These are phyloP conservation scores for Spathaspora sp. DNA, from an alignment of 805 yeast genomes.

Conservation along the genomic window DNA sequence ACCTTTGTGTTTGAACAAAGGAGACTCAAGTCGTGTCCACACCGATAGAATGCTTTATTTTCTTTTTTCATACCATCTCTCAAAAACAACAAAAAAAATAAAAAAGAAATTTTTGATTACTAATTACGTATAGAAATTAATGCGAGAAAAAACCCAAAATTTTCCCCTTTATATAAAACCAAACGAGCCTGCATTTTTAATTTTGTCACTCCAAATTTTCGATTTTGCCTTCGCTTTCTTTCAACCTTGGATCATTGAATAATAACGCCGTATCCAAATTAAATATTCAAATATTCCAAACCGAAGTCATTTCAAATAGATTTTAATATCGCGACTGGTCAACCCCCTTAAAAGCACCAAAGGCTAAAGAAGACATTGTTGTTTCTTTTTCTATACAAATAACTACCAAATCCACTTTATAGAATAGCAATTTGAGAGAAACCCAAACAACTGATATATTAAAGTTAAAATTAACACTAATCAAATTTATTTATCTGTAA, in stretches of 20 bases:
- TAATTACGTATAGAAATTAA: constrained; percentile 1
- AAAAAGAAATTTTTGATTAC: constrained; percentile 2
- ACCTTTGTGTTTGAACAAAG: not conserved
- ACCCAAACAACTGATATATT: too few relatives aligned
- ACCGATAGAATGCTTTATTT: not conserved
- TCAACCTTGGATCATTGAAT: not conserved
- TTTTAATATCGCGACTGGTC: too few relatives aligned
- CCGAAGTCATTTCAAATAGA: not conserved
- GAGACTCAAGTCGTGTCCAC: not conserved
- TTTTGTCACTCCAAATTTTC: not conserved
- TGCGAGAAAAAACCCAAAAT: not conserved
- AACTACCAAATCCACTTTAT: not conserved
- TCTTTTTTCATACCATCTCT: not conserved
- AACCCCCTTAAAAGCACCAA: not conserved
- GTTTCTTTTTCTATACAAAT: too few relatives aligned
- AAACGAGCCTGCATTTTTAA: not conserved
- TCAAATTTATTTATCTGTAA: not conserved
- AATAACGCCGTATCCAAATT: not conserved
- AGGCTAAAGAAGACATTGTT: too few relatives aligned
- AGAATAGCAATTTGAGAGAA: too few relatives aligned
- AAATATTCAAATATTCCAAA: not conserved
- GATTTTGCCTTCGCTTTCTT: not conserved
- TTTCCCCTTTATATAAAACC: not conserved
- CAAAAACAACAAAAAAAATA: not conserved
- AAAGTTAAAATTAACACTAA: too few relatives aligned